Conservation (phyloP, 345 rosid species). For the Psidium guajava region DNA sequence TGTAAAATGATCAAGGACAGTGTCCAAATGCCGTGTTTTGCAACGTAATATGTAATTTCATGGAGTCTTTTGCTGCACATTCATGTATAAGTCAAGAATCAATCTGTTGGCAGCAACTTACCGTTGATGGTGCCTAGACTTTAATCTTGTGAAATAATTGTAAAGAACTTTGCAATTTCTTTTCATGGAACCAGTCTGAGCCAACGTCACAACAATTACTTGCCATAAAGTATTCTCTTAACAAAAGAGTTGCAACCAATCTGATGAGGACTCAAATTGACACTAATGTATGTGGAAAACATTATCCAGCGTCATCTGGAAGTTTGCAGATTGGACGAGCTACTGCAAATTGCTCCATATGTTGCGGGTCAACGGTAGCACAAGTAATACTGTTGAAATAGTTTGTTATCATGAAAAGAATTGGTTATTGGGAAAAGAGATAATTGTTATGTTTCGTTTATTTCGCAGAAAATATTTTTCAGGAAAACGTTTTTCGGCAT, state of each 20-base stretch:
- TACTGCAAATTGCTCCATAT: neutral
- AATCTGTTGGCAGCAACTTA: neutral
- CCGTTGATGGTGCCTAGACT: neutral
- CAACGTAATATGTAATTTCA: neutral
- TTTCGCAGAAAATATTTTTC: no score
- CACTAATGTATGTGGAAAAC: neutral
- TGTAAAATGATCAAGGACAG: neutral
- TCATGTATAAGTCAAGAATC: neutral
- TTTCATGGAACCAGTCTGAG: neutral
- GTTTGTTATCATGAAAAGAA: no score
- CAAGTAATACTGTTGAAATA: neutral
- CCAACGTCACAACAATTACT: neutral
- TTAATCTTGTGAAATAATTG: neutral
- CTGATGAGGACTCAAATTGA: neutral
- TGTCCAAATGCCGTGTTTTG: neutral
- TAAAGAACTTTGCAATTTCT: neutral
- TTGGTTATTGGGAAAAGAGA: no score
- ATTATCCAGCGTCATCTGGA: no score
- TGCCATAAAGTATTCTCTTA: neutral
- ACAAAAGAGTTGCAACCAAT: neutral
- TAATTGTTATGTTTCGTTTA: no score
- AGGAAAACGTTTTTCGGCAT: no score
- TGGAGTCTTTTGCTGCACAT: neutral
- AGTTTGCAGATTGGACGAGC: no score
- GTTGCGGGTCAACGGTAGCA: neutral